These are phyloP conservation scores for Epichloe gansuensis DNA, from an alignment of 2,329 filamentous ascomycete genomes.

Conservation along the genomic window DNA sequence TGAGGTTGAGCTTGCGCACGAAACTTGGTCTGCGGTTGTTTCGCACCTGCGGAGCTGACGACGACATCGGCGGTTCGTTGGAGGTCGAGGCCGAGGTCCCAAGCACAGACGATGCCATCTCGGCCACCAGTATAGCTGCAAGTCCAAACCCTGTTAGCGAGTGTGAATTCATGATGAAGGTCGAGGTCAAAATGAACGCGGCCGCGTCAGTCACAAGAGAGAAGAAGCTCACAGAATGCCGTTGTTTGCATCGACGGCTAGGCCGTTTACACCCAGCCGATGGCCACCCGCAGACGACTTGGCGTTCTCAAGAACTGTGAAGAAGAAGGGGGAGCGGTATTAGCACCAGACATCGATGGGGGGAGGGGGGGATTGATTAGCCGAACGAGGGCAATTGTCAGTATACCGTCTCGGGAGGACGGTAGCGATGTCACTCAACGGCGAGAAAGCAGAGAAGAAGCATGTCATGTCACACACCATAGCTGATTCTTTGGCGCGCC, in stretches of 20 bases:
- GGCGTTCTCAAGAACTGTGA: conserved; percentile 44
- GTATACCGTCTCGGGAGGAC: neutral
- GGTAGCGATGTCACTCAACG: neutral
- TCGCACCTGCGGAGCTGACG: conserved; percentile 16
- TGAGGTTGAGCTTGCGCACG: conserved; percentile 58
- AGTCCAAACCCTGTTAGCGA: neutral
- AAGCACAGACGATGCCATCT: conserved; percentile 91
- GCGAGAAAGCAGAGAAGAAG: neutral
- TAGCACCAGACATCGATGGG: neutral
- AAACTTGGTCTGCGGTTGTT: conserved; percentile 39
- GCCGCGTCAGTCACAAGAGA: neutral
- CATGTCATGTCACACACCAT: conserved; percentile 33
- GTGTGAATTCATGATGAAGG: no score
- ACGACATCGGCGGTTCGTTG: conserved; percentile 18
- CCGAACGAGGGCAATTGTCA: neutral
- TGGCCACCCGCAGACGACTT: conserved; percentile 61
- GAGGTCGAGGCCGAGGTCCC: conserved; percentile 71
- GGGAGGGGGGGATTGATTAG: neutral
- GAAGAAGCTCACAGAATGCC: conserved; percentile 62
- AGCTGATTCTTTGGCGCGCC: conserved; percentile 57
- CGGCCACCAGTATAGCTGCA: conserved; percentile 84
- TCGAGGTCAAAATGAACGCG: no score
- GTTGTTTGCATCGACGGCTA: conserved; percentile 72
- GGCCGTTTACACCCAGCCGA: conserved; percentile 84
- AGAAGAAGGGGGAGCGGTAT: neutral